These are phyloP conservation scores for Gaertneriomyces sp. DNA, from an alignment of 192 early-diverging fungal genomes.

Conservation along the genomic window DNA sequence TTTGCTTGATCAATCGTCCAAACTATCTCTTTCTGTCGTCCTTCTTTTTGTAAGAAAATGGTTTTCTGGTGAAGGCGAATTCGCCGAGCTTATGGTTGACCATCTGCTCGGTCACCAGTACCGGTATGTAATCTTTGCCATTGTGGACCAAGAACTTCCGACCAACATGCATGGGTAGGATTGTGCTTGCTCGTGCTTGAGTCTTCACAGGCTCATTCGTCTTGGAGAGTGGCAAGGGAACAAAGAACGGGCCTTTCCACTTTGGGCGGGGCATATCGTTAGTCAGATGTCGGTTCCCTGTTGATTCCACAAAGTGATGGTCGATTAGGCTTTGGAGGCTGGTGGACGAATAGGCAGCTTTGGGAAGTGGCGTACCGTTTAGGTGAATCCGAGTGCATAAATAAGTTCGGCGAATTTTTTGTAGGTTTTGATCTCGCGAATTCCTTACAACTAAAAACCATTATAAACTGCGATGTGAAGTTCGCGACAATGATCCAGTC, in stretches of 20 bases:
- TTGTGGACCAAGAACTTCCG: conserved; percentile 89
- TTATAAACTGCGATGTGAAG: too few species aligned
- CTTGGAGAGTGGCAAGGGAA: conserved; percentile 26
- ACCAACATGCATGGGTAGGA: conserved; percentile 86
- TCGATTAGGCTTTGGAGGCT: too few species aligned
- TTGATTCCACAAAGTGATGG: too few species aligned
- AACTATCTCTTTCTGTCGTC: conserved; percentile 30
- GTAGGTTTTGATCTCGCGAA: too few species aligned
- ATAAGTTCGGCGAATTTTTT: too few species aligned
- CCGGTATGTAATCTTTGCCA: conserved; percentile 83
- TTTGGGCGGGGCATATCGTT: conserved; percentile 19
- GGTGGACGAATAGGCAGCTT: too few species aligned
- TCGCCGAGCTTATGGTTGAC: conserved; percentile 92
- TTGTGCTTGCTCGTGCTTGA: conserved; percentile 76
- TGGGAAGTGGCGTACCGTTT: too few species aligned
- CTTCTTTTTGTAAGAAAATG: conserved; percentile 62
- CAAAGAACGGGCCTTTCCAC: conserved; percentile 53
- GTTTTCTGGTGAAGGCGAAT: conserved; percentile 85
- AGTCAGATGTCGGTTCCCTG: too few species aligned
- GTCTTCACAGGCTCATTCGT: conserved; percentile 50
- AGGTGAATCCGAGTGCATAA: too few species aligned
- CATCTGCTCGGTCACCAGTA: conserved; percentile 87
- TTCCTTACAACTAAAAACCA: too few species aligned
- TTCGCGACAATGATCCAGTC: too few species aligned
- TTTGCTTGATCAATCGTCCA: not conserved